Conservation (phyloP, 139 green algal species). For the Asterochloris sp. region DNA sequence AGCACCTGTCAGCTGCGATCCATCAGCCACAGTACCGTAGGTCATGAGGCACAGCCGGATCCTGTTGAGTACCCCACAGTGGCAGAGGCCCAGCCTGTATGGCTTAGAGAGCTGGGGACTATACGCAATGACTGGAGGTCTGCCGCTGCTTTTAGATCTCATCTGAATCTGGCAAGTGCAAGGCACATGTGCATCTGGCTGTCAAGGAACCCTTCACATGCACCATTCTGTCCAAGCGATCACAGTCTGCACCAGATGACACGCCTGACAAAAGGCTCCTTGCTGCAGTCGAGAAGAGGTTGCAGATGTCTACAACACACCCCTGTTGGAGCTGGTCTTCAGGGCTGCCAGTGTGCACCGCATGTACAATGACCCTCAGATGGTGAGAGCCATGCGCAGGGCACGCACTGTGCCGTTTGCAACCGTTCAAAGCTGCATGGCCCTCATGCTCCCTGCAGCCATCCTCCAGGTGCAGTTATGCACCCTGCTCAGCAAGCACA, state of each 20-base stretch:
- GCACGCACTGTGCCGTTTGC: neutral
- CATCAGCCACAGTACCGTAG: too few relatives aligned
- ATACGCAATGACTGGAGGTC: slow-evolving; percentile 8
- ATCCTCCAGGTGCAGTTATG: neutral
- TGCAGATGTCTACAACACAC: slow-evolving; percentile 77
- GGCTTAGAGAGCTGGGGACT: neutral
- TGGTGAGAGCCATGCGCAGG: slow-evolving; percentile 48
- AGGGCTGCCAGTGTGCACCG: slow-evolving; percentile 83
- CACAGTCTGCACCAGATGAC: neutral
- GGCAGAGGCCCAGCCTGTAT: too few relatives aligned
- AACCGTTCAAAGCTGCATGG: neutral
- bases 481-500: neutral
- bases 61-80: too few relatives aligned
- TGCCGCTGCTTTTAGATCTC: neutral
- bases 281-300: slow-evolving; percentile 83
- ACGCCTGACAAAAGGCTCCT: neutral
- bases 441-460: neutral
- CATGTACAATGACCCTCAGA: slow-evolving; percentile 84
- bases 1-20: too few relatives aligned
- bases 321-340: slow-evolving; percentile 92
- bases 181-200: too few relatives aligned
- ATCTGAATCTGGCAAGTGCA: neutral
- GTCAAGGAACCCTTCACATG: too few relatives aligned
- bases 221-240: neutral
- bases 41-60: too few relatives aligned